phyloP scores from a whole-genome alignment of 192 early-diverging fungal species.

The Coemansia sp. region DNA sequence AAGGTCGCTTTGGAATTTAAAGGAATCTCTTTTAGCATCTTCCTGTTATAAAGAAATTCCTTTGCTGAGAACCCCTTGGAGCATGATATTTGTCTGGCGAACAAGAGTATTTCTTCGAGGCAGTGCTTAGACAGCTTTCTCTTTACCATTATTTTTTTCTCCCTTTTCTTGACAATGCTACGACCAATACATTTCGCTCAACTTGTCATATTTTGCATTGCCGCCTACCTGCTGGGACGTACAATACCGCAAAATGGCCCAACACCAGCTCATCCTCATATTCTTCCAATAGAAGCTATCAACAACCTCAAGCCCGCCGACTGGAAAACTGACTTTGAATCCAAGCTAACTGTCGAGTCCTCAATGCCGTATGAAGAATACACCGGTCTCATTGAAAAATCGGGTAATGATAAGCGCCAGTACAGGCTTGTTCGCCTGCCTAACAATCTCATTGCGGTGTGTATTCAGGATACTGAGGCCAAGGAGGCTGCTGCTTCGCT shows the following conservation, averaged over 20 bases:
- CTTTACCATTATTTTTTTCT: neutral
- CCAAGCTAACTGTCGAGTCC: neutral
- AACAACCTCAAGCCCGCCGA: neutral
- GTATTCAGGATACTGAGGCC: slow-evolving; percentile 58
- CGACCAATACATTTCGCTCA: neutral
- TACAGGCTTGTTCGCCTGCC: slow-evolving; percentile 58
- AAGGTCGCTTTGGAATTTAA: neutral
- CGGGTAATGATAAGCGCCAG: slow-evolving; percentile 58
- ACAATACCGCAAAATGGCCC: neutral
- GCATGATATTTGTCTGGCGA: neutral
- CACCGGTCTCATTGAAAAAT: slow-evolving; percentile 37
- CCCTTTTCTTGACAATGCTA: too few relatives aligned
- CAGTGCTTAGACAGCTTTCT: neutral
- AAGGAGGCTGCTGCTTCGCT: slow-evolving; percentile 58
- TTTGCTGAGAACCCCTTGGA: neutral
- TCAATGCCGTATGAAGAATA: slow-evolving; percentile 24
- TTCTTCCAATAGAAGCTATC: neutral
- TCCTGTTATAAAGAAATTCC: neutral
- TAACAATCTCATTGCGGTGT: slow-evolving; percentile 60
- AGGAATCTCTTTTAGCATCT: neutral
- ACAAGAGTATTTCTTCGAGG: neutral
- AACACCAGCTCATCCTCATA: neutral
- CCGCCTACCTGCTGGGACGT: neutral
- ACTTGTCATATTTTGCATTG: neutral
- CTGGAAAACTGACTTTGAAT: slow-evolving; percentile 6